Conservation (phyloP, 164 flowering plant species). For the Kingdonia uniflora region DNA sequence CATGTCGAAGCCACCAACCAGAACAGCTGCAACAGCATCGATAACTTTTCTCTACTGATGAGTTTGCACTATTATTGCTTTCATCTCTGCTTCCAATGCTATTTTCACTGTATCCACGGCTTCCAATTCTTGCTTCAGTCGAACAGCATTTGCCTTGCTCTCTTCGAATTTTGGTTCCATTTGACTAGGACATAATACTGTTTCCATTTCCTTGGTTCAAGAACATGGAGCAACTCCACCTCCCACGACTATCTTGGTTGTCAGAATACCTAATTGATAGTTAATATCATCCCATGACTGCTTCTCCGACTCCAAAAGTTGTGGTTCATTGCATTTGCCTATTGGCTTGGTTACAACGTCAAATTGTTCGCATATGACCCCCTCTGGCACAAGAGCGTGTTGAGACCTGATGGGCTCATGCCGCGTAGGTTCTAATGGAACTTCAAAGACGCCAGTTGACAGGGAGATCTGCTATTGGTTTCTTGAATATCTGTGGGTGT, state of each 20-base stretch:
- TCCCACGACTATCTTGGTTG: conserved; percentile 37
- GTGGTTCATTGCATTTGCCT: conserved; percentile 17
- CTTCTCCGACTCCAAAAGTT: conserved; percentile 22
- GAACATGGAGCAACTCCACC: conserved; percentile 34
- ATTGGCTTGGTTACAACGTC: conserved; percentile 19
- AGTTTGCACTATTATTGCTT: conserved; percentile 74
- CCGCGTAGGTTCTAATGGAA: conserved; percentile 25
- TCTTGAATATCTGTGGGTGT: conserved; percentile 19
- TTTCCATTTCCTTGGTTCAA: conserved; percentile 31
- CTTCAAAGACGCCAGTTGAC: conserved; percentile 77
- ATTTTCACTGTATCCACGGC: conserved; percentile 41
- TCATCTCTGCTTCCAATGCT: conserved; percentile 69
- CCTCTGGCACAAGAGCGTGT: conserved; percentile 7
- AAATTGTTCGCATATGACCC: conserved; percentile 11
- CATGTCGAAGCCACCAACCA: conserved; percentile 46
- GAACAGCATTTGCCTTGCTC: conserved; percentile 15
- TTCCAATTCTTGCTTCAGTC: conserved; percentile 47
- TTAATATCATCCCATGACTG: conserved; percentile 22
- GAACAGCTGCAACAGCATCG: conserved; percentile 84
- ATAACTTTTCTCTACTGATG: conserved; percentile 99
- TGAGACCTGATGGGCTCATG: conserved; percentile 18
- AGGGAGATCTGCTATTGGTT: conserved; percentile 13
- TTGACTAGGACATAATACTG: conserved; percentile 22
- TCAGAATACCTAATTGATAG: conserved; percentile 38
- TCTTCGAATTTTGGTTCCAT: conserved; percentile 27